These are phyloP conservation scores for Cetradonia linearis DNA, from an alignment of 495 filamentous ascomycete species.

Conservation along the genomic window DNA sequence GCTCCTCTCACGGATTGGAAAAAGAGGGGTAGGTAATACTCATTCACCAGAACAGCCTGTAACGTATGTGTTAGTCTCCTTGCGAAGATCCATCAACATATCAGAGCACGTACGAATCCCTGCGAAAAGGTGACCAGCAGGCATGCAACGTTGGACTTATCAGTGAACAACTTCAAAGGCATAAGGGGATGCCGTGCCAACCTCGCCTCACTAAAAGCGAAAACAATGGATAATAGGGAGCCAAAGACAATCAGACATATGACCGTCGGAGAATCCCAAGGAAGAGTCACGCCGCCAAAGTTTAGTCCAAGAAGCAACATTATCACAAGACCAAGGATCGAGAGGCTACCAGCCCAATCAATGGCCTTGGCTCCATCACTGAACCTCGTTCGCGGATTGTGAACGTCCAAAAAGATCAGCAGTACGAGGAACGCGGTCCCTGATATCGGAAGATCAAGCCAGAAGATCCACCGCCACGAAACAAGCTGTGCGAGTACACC, in stretches of 20 bases:
- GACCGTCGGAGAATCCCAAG: slow-evolving; percentile 66
- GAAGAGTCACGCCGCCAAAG: slow-evolving; percentile 63
- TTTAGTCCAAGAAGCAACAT: slow-evolving; percentile 77
- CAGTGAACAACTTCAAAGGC: slow-evolving; percentile 57
- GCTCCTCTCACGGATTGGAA: slow-evolving; percentile 44
- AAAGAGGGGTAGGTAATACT: slow-evolving; percentile 51
- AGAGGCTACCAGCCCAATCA: slow-evolving; percentile 63
- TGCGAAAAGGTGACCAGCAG: slow-evolving; percentile 53
- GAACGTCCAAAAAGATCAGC: slow-evolving; percentile 48
- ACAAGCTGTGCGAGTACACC: slow-evolving; percentile 54
- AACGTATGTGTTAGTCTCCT: background rate
- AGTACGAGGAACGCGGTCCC: slow-evolving; percentile 47
- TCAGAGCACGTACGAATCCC: slow-evolving; percentile 41
- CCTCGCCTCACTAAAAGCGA: slow-evolving; percentile 59
- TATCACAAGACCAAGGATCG: slow-evolving; percentile 64
- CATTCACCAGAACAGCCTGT: slow-evolving; percentile 41
- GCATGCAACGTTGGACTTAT: slow-evolving; percentile 47
- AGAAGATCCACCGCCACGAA: slow-evolving; percentile 61
- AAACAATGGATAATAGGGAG: slow-evolving; percentile 47
- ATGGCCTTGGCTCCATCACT: slow-evolving; percentile 60
- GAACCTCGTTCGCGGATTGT: slow-evolving; percentile 66
- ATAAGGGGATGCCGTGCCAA: slow-evolving; percentile 70
- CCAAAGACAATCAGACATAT: slow-evolving; percentile 75
- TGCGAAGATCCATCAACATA: background rate
- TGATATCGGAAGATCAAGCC: slow-evolving; percentile 60